These are phyloP conservation scores for Plasmodium knowlesi DNA, from an alignment of 169 alveolate species.

Conservation along the genomic window DNA sequence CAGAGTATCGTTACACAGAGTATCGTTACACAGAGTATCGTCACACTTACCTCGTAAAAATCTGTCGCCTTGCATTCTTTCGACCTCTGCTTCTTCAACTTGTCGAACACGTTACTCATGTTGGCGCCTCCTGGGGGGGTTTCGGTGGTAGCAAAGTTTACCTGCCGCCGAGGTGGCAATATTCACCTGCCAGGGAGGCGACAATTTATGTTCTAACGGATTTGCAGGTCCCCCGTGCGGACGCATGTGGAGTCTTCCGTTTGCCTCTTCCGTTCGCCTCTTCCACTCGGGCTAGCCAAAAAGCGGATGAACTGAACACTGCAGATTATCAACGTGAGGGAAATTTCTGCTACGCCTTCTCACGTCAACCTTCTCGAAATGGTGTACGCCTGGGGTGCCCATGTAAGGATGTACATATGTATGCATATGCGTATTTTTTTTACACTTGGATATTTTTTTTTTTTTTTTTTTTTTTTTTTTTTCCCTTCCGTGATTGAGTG, in stretches of 20 bases:
- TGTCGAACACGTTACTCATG: slow-evolving; percentile 73
- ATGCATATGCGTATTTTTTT: neutral
- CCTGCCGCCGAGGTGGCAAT: neutral
- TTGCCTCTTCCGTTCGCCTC: neutral
- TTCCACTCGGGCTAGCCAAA: neutral
- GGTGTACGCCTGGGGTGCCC: neutral
- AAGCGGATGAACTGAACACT: neutral
- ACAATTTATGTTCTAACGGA: neutral
- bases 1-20: neutral
- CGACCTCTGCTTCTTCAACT: slow-evolving; percentile 61
- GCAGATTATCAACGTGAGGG: neutral
- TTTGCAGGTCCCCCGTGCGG: neutral
- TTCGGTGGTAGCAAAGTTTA: neutral
- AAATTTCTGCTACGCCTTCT: neutral
- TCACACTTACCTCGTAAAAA: slow-evolving; percentile 47
- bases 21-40: neutral
- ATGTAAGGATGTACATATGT: neutral
- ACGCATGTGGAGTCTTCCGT: neutral
- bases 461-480: neutral
- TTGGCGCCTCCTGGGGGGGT: neutral
- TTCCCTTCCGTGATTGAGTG: neutral
- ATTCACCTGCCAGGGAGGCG: too few relatives aligned
- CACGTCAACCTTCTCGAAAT: neutral
- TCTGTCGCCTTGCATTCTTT: slow-evolving; percentile 75
- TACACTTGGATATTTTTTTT: neutral